These are phyloP conservation scores for Haplographium delicatum DNA, from an alignment of 495 filamentous ascomycete genomes.

Conservation along the genomic window DNA sequence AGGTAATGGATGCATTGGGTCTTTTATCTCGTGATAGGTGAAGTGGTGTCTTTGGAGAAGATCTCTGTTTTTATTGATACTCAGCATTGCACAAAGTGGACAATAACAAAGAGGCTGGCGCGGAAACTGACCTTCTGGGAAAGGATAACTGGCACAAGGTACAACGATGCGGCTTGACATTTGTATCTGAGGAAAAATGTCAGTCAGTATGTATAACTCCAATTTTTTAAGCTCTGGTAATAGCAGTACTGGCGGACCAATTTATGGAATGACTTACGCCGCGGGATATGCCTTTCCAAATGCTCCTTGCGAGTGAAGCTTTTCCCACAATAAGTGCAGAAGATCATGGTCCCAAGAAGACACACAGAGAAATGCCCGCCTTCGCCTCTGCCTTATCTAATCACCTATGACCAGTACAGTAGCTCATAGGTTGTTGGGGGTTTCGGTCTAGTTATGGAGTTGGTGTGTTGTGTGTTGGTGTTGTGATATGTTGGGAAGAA, in stretches of 20 bases:
- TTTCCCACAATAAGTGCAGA: constrained; percentile 59
- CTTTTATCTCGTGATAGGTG: constrained; percentile 42
- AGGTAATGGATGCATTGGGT: constrained; percentile 34
- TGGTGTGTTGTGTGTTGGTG: too few species aligned
- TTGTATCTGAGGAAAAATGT: constrained; percentile 44
- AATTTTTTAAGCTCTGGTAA: neutral
- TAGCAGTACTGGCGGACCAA: too few species aligned
- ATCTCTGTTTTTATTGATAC: constrained; percentile 36
- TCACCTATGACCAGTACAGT: too few species aligned
- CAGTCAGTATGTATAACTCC: neutral
- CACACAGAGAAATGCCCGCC: too few species aligned
- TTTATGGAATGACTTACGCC: too few species aligned
- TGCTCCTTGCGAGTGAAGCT: constrained; percentile 63
- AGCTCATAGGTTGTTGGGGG: too few species aligned
- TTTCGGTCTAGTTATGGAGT: too few species aligned
- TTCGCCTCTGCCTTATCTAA: too few species aligned
- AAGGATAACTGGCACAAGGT: constrained; percentile 56
- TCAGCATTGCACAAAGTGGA: neutral
- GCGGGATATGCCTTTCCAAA: constrained; percentile 56
- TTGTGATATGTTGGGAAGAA: too few species aligned
- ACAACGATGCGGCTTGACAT: constrained; percentile 60
- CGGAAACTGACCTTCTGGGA: constrained; percentile 45
- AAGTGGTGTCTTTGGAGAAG: constrained; percentile 53
- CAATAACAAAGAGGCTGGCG: neutral
- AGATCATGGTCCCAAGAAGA: constrained; percentile 29